Conservation (phyloP, 2,329 filamentous ascomycete species). For the Delphinella strobiligena region DNA sequence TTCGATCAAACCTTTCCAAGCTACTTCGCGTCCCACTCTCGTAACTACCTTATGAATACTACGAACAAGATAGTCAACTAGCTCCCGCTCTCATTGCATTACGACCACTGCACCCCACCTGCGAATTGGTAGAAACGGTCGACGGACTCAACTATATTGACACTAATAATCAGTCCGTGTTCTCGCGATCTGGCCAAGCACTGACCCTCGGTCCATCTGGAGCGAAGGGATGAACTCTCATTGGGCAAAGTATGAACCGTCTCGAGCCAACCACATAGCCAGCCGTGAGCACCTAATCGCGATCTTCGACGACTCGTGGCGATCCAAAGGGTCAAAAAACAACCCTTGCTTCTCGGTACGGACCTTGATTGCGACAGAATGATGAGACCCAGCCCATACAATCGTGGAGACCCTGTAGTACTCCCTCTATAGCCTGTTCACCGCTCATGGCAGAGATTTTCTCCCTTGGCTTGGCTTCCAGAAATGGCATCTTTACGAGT, state of each 20-base stretch:
- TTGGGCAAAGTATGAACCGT: no score
- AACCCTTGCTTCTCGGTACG: not conserved
- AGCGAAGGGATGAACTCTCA: not conserved
- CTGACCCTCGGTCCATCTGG: not conserved
- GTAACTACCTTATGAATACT: not conserved
- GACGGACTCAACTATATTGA: not conserved
- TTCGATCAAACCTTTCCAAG: not conserved
- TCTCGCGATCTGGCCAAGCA: not conserved
- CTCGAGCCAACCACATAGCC: not conserved
- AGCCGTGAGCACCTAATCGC: not conserved
- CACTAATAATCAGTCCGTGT: no score
- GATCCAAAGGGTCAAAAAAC: not conserved
- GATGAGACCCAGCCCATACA: not conserved
- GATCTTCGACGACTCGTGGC: not conserved
- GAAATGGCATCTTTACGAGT: no score
- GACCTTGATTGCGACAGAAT: not conserved
- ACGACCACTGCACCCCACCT: not conserved
- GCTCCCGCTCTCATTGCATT: no score
- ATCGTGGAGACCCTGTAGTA: not conserved
- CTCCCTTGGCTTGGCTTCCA: no score
- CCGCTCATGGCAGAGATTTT: not conserved
- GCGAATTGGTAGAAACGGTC: not conserved
- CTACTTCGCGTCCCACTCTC: not conserved
- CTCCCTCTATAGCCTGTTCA: not conserved
- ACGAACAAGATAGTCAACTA: no score